Evolutionary conservation across 1,139 yeast species (phyloP).

Genomic region (Diutina pseudorugosa): DNA sequence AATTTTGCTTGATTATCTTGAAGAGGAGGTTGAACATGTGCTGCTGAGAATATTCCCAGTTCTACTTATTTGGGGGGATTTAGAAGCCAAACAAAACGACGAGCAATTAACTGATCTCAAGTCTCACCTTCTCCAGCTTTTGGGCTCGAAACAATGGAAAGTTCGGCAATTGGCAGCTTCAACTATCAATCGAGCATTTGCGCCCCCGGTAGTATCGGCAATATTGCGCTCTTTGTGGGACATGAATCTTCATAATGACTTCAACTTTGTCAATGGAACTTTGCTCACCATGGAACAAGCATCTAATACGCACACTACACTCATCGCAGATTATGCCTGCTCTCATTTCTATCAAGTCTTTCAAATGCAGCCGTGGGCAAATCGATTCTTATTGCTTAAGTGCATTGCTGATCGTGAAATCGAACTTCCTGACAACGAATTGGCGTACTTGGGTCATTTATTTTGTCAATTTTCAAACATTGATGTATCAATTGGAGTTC

Average conservation of each 20-base stretch:
- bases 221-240: not conserved
- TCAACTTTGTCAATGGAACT: not conserved
- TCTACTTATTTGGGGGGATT: not conserved
- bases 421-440: not conserved
- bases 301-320: not conserved
- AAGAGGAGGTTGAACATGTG: not conserved
- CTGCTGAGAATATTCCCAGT: not conserved
- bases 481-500: not conserved
- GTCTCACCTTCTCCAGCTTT: not conserved
- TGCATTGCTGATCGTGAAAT: not conserved
- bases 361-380: not conserved
- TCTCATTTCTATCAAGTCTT: not conserved
- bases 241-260: not conserved
- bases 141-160: not conserved
- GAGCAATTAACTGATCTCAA: not conserved
- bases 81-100: not conserved
- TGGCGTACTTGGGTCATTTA: not conserved
- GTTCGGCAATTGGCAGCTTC: not conserved
- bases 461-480: not conserved
- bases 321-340: not conserved
- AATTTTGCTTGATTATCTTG: not conserved
- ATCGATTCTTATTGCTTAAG: not conserved
- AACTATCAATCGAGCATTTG: not conserved
- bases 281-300: not conserved
- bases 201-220: not conserved